These are phyloP conservation scores for Fusarium luffae DNA, from an alignment of 2,329 filamentous ascomycete genomes.

Conservation along the genomic window DNA sequence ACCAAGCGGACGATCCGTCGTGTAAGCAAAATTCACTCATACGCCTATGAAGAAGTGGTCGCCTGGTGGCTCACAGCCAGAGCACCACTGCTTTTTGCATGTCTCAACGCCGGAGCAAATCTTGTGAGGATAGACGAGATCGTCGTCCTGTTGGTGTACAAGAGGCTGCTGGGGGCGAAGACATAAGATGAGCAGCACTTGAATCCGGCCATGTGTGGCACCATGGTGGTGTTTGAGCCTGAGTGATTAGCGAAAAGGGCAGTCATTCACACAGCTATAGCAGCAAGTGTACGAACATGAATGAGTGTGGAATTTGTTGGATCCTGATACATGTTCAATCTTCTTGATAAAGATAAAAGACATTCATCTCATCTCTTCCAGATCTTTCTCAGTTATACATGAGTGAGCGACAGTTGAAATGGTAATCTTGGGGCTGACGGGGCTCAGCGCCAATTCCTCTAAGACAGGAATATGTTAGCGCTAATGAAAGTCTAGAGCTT, in stretches of 20 bases:
- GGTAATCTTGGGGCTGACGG: constrained; percentile 30
- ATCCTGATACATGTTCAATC: neutral
- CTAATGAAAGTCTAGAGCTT: constrained; percentile 7
- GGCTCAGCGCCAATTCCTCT: constrained; percentile 30
- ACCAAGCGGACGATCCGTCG: neutral
- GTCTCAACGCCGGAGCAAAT: constrained; percentile 12
- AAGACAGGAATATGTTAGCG: constrained; percentile 22
- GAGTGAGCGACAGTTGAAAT: neutral
- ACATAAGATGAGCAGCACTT: neutral
- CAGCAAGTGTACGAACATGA: neutral
- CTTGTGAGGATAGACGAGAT: constrained; percentile 10
- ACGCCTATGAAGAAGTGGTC: neutral
- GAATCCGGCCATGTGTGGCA: constrained; percentile 1
- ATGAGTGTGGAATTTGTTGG: neutral
- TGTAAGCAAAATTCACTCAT: neutral
- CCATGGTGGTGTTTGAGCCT: constrained; percentile 1
- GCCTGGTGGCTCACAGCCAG: neutral
- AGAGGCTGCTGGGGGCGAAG: constrained; percentile 4
- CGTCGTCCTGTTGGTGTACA: neutral
- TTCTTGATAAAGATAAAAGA: neutral
- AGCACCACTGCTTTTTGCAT: neutral
- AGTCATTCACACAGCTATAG: neutral
- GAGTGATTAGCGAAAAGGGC: neutral
- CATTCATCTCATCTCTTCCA: neutral
- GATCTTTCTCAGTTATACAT: neutral